Conservation (phyloP, 1,284 basidiomycete species). For the Ceraceosorus guamensis region DNA sequence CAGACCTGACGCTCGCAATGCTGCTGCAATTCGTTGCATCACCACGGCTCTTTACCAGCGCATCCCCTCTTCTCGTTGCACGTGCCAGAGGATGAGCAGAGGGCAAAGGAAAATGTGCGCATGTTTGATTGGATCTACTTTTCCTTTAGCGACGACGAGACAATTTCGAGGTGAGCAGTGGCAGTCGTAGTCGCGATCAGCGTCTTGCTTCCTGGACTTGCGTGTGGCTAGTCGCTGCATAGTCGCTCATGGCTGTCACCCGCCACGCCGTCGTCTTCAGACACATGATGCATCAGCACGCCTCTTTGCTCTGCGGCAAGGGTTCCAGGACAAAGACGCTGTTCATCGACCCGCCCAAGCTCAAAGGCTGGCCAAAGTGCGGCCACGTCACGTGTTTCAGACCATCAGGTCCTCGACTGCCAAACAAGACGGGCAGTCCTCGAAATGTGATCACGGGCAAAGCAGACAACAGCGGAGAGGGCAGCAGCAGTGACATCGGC, state of each 20-base stretch:
- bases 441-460: too few relatives aligned
- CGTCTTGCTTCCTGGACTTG: too few relatives aligned
- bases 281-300: slow-evolving; percentile 33
- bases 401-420: background rate
- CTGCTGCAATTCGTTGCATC: too few relatives aligned
- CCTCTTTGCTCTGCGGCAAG: slow-evolving; percentile 23
- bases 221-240: too few relatives aligned
- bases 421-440: too few relatives aligned
- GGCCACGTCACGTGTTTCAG: slow-evolving; percentile 6
- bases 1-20: too few relatives aligned
- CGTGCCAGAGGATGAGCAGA: slow-evolving; percentile 17
- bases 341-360: slow-evolving; percentile 30
- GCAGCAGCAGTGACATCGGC: slow-evolving; percentile 6
- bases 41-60: background rate
- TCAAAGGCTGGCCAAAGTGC: slow-evolving; percentile 20
- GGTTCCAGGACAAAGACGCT: slow-evolving; percentile 23
- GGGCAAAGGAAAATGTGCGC: slow-evolving; percentile 15
- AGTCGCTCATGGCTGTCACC: too few relatives aligned
- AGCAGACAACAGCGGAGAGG: too few relatives aligned
- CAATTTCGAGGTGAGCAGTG: slow-evolving; percentile 23
- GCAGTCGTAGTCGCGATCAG: too few relatives aligned
- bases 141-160: slow-evolving; percentile 34
- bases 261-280: slow-evolving; percentile 1
- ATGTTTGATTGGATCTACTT: slow-evolving; percentile 21
- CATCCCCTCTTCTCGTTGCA: slow-evolving; percentile 33